Percentiles rank a stretch among this genome's conserved stretches.
These are phyloP conservation scores for Stemphylium lycopersici DNA, from an alignment of 2,329 filamentous ascomycete species.

Conservation along the genomic window DNA sequence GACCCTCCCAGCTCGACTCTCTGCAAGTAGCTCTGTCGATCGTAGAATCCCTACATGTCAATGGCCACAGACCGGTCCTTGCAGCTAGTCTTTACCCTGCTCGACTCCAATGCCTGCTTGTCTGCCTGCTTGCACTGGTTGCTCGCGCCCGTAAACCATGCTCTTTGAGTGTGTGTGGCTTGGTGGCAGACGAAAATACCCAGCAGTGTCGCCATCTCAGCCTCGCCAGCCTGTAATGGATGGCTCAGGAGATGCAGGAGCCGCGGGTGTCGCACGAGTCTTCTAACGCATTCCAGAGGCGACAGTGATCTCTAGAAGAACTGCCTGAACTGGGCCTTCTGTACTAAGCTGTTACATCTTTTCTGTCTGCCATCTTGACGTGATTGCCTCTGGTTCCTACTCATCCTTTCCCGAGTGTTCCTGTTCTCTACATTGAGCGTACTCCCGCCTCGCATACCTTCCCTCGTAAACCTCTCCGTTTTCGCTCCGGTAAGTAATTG, in stretches of 20 bases:
- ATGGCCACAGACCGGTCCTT: constrained; percentile 7
- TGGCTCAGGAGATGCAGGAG: not conserved
- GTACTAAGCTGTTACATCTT: constrained; percentile 2
- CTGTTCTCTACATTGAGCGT: not conserved
- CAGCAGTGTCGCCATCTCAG: constrained; percentile 20
- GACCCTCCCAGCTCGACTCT: not conserved
- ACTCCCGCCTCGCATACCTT: not conserved
- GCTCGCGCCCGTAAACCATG: constrained; percentile 13
- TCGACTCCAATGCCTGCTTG: constrained; percentile 18
- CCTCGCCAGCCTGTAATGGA: constrained; percentile 2
- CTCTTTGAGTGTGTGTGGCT: constrained; percentile 16
- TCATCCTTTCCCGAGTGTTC: not conserved
- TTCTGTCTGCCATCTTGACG: constrained; percentile 9
- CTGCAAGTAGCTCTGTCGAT: constrained; percentile 2
- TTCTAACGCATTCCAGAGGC: constrained; percentile 2
- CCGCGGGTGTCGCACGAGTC: constrained; percentile 1
- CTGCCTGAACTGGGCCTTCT: constrained; percentile 7
- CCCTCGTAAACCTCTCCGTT: not conserved
- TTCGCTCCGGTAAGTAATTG: not conserved
- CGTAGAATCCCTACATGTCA: not conserved
- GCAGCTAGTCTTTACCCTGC: constrained; percentile 12
- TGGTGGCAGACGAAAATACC: constrained; percentile 9
- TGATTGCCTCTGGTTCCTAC: constrained; percentile 3
- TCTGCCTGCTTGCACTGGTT: constrained; percentile 21
- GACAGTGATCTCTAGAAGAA: constrained; percentile 6